Evolutionary conservation across 2,329 filamentous ascomycete species (phyloP).

Genomic region (Epichloe gansuensis): DNA sequence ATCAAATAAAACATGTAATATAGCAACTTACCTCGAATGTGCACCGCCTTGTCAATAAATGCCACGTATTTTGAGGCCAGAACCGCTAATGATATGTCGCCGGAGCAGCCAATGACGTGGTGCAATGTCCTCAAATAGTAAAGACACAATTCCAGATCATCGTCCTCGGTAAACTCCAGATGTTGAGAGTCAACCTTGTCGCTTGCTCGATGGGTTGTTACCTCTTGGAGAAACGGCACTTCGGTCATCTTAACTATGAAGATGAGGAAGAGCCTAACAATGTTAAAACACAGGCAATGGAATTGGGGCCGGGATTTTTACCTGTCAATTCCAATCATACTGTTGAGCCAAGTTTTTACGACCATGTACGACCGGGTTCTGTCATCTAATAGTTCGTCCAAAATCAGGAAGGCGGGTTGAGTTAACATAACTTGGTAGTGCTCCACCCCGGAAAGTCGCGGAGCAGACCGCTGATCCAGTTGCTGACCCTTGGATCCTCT

Average conservation of each 20-base stretch:
- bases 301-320: constrained; percentile 19
- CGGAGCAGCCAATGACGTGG: constrained; percentile 56
- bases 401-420: constrained; percentile 65
- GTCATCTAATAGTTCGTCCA: constrained; percentile 66
- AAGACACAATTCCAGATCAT: constrained; percentile 63
- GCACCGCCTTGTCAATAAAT: constrained; percentile 15
- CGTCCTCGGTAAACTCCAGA: constrained; percentile 32
- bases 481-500: constrained; percentile 33
- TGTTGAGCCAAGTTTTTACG: constrained; percentile 69
- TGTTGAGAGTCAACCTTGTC: constrained; percentile 9
- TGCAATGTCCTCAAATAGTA: constrained; percentile 68
- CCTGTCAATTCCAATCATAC: constrained; percentile 49
- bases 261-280: constrained; percentile 43
- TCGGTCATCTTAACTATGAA: constrained; percentile 45
- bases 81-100: constrained; percentile 54
- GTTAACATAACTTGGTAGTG: constrained; percentile 64
- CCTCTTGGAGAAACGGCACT: constrained; percentile 34
- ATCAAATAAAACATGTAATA: not conserved
- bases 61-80: constrained; percentile 46
- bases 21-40: constrained; percentile 36
- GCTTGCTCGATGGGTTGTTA: constrained; percentile 5
- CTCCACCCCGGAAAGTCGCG: constrained; percentile 40
- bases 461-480: constrained; percentile 19
- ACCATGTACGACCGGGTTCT: constrained; percentile 63
- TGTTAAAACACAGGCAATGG: constrained; percentile 1